Evolutionary conservation across 805 yeast species (phyloP), one percentile per base, ranked within the genome.

Genomic region (Metschnikowia sp.): DNA sequence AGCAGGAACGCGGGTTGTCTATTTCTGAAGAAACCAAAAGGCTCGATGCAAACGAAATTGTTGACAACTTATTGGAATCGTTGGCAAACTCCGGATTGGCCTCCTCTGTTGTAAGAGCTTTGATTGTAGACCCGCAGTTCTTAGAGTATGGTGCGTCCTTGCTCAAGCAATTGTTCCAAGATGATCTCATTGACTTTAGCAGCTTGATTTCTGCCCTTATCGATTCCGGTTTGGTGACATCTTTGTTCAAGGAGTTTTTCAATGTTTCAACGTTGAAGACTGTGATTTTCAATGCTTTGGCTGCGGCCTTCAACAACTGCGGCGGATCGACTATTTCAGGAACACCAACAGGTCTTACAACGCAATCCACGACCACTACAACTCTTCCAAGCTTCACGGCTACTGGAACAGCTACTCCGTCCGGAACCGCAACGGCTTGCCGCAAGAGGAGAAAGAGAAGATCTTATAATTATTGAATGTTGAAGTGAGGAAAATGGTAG

Each of bases 21-120:
- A 31, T 31, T 10, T 19, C 41, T 10, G 39, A 39, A 6, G 44
- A 46, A 28, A 41, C 34, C 10, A 54, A 50, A 49, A 50, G 58
- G 43, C 50, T 48, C 56, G 50, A 50, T 32, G 56, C 47, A 10
- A 48, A 53, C 32, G 52, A 48, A 9, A 51, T 67, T 33, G 57
- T 72, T 40, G 58, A 66, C 45, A 57, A 65, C 43, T 68, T 72
- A 55, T 63, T 72, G 69, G 74, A 70, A 56, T 71, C 77, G 1
- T 69, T 72, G 58, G 70, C 69, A 58, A 52, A 65, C 37, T 71
- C 76, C 19, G 76, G 76, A 37, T 69, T 72, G 57, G 75, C 74
- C 36, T 50, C 61, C 18, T 63, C 60, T 30, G 74, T 72, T 46
- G 73, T 72, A 39, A 55, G 62, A 38, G 56, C 66, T 7, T 69